phyloP scores from a whole-genome alignment of 345 rosid genomes.

The Eucalyptus urophylla region DNA sequence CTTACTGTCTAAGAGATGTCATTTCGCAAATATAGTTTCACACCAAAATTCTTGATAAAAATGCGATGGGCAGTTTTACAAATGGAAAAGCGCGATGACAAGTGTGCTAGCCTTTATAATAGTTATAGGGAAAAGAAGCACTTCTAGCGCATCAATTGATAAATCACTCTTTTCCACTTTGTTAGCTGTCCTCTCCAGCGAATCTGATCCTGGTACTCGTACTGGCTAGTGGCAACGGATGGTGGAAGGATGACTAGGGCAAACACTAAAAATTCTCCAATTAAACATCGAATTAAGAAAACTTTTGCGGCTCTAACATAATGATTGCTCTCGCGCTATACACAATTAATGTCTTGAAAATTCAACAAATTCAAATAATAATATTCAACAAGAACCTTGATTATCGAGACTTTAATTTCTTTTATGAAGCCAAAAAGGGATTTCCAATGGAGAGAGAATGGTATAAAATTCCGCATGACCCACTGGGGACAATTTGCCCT shows the following conservation, averaged over 20 bases:
- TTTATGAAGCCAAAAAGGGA: neutral
- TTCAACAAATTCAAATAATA: neutral
- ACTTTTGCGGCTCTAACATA: neutral
- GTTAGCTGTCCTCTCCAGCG: neutral
- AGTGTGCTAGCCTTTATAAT: neutral
- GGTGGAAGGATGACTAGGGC: neutral
- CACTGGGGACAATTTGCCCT: neutral
- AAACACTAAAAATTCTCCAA: neutral
- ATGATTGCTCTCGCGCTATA: neutral
- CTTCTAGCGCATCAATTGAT: neutral
- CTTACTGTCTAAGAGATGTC: neutral
- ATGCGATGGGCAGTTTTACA: neutral
- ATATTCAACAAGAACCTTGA: neutral
- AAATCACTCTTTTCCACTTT: neutral
- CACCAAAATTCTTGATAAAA: neutral
- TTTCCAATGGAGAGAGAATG: neutral
- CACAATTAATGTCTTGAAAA: neutral
- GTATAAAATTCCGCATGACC: neutral
- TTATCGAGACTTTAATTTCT: neutral
- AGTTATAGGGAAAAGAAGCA: neutral
- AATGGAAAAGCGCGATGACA: neutral
- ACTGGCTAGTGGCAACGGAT: neutral
- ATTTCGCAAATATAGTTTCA: neutral
- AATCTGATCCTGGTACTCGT: neutral
- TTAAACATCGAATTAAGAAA: neutral